Evolutionary conservation across 495 filamentous ascomycete genomes (phyloP), one percentile per base, ranked within the genome.

Genomic region (Podospora appendiculata): DNA sequence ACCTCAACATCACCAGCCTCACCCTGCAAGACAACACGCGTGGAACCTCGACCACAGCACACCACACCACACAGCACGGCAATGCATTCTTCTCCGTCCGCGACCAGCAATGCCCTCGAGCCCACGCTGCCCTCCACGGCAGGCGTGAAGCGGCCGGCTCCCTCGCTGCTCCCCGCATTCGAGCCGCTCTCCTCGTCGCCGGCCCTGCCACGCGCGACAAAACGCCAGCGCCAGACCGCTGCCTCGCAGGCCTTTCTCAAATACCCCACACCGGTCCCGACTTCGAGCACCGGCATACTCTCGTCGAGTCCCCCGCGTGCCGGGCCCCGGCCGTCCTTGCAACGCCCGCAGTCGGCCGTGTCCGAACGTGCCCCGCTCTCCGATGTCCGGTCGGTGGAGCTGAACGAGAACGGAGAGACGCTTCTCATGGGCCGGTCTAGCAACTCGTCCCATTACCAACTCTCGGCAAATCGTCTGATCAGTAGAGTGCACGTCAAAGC

Each of bases 401-500:
- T 98, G 12, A 83, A 82, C n/a, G 83, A 84, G 56, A 86, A 84
- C 69, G 92, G 93, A 17, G 87, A 96, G 61, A 74, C 81, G 3
- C 63, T 94, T 17, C 75, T 85, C 33, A 92, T 98, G 84, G 93
- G 93, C 19, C 75, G 93, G 56, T 96, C 91, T 1, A 95, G 87
- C 75, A 91, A 85, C 62, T 92, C 90, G 32, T 95, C 89, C 10
- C 82, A 96, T 60, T 89, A 94, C 62, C 89, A 95, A 64, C 78
- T 97, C 13, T 92, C 92, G 50, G 80, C 90, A 46, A 95, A 95
- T 69, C 86, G 88, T 18, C 79, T 91, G 54, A 89, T 98, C 54
- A 96, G 93, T 59, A 82, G 93, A 59, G 79, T 96, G 43, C 93
- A 98, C 64, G 86, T 96, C 67, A 86, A 89, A 63, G 91, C 90